Base-by-base conservation (phyloP, 2,329 filamentous ascomycete genomes). In the Neurospora sp. region DNA sequence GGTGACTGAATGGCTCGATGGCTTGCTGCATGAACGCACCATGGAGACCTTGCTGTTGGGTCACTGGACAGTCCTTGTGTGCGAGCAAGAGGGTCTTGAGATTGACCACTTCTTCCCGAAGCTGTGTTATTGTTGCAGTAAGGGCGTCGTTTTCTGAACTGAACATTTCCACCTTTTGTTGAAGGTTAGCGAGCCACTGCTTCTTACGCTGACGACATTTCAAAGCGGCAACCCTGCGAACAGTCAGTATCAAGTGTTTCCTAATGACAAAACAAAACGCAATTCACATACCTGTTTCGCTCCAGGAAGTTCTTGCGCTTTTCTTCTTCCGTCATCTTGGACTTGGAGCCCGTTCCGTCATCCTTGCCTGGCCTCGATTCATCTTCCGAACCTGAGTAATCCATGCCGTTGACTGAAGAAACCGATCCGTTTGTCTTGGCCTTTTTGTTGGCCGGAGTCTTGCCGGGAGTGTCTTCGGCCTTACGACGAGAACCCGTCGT, bases 171-270 rank as follows among this genome's bases (percentile, higher is more conserved):
- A 98, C 95, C 80, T 98, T 98, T 70, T 89, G 88, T 80, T 99
- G 96, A 1, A 99, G 86, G 75, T 97, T 98, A 39, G 92, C 92
- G 70, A 98, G 87, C 96, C 96, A 99, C 79, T 98, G 96, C 86
- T 99, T 99, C 86, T 99, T 99, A 23, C 96, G 89, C 80, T 99
- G 96, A 72, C 96, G 91, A 81, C 96, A 99, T 79, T 99, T 99
- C 71, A 99, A 85, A 3, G 96, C 96, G 73, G 96, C 96, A 74
- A 99, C 93, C 78, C 96, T 97, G 74, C 28, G 33, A 13, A 58
- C 38, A n/a, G 52, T 67, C 68, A 66, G 28, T 28, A 68, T 66
- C 66, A 69, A 52, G 67, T 19, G 28, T 33, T 68, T 43, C 68
- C 23, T 15, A 15, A 69, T 71, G 38, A 66, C 17, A 28, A 28